Evolutionary conservation across 495 filamentous ascomycete species (phyloP).

Genomic region (Trichoderma reesei): DNA sequence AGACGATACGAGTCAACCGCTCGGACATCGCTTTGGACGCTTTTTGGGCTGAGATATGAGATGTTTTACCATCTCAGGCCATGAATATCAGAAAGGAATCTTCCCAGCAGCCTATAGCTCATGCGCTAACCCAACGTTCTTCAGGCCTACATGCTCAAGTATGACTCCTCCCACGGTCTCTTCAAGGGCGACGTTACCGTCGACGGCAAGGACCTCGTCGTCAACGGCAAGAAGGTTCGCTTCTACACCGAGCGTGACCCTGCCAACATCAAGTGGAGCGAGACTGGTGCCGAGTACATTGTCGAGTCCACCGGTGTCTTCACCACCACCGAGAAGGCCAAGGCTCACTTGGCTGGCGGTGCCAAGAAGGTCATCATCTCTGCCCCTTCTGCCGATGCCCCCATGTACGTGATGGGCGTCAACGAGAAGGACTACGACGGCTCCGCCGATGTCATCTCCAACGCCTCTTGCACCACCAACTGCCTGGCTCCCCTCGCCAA

Average conservation of each 20-base stretch:
- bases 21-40: background rate
- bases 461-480: slow-evolving; percentile 99
- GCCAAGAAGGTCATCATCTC: slow-evolving; percentile 99
- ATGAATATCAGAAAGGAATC: too few relatives aligned
- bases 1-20: background rate
- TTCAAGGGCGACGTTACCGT: slow-evolving; percentile 87
- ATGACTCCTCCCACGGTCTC: slow-evolving; percentile 90
- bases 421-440: slow-evolving; percentile 89
- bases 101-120: background rate
- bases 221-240: slow-evolving; percentile 93
- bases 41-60: too few relatives aligned
- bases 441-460: slow-evolving; percentile 87
- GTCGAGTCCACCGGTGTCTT: slow-evolving; percentile 99
- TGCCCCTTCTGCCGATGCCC: slow-evolving; percentile 94
- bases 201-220: slow-evolving; percentile 62
- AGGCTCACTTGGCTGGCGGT: slow-evolving; percentile 92
- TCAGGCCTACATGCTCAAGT: slow-evolving; percentile 99
- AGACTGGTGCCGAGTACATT: slow-evolving; percentile 86
- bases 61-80: too few relatives aligned
- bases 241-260: slow-evolving; percentile 96
- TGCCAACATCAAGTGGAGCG: slow-evolving; percentile 78
- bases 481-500: slow-evolving; percentile 98
- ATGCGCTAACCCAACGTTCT: slow-evolving; percentile 7
- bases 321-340: slow-evolving; percentile 95
- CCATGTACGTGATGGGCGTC: slow-evolving; percentile 99